Evolutionary conservation across 768 basidiomycete species (phyloP), one percentile per base, ranked within the genome.

Genomic region (Tubosaeta sp.): DNA sequence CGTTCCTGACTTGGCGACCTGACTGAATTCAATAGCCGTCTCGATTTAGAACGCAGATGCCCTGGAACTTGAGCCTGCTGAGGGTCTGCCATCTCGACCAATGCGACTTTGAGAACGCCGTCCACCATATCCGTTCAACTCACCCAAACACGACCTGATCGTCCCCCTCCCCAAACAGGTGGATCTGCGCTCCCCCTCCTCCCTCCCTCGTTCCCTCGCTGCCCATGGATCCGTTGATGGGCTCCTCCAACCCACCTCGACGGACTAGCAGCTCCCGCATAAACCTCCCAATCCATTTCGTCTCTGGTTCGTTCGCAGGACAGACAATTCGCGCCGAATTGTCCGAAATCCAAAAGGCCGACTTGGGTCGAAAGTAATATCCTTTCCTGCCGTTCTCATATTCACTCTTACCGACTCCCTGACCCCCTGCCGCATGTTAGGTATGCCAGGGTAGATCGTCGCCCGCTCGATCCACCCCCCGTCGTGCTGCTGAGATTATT

Each of bases 401-500:
- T 29, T 25, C 32, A 51, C 39, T 44, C 10, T 26, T 19, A 27
- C 35, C 46, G 35, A 48, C 32, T 56, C 50, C 48, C 31, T 54
- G 41, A 55, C 46, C 19, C 38, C 32, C 11, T 32, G 43, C 17
- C 4, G 33, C 37, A 19, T 35, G 49, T 25, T 64, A 85, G 79
- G 66, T 84, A 73, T 67, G 83, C 75, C 46, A 78, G 71, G 65
- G 79, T 81, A 37, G 81, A 87, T 71, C 74, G 84, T 34, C 75
- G 85, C 22, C 84, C 84, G 6, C 73, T 87, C 39, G 85, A 87
- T 65, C 85, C 85, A 5, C 85, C 85, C 0, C 85, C 85, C 0
- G 74, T 76, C 53, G 72, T 76, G 14, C 69, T 76, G 34, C 74
- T 86, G 46, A 78, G 76, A 37, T 59, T 85, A 32, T 84, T 73